Evolutionary conservation across 1,284 basidiomycete genomes (phyloP).

Genomic region (Omphalotus olearius): DNA sequence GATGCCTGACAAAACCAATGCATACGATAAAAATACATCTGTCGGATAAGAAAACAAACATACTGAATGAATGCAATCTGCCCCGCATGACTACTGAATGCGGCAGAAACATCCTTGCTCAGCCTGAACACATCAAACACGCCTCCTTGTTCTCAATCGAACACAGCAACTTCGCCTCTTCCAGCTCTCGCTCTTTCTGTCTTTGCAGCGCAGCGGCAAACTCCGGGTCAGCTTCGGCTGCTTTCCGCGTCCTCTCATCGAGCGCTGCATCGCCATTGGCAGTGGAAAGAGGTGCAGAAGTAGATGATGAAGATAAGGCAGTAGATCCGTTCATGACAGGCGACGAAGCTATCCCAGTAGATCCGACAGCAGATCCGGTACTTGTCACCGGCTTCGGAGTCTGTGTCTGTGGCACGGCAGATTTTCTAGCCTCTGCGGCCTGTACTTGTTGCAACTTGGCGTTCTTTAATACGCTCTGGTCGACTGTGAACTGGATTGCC

Average conservation of each 20-base stretch:
- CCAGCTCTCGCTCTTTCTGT: slow-evolving; percentile 71
- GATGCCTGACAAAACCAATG: no score
- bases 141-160: slow-evolving; percentile 88
- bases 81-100: not conserved
- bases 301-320: slow-evolving; percentile 4
- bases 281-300: slow-evolving; percentile 17
- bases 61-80: no score
- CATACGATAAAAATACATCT: no score
- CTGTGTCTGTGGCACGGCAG: slow-evolving; percentile 1
- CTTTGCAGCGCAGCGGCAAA: slow-evolving; percentile 79
- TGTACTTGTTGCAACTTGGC: slow-evolving; percentile 54
- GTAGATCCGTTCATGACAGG: not conserved
- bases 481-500: slow-evolving; percentile 98
- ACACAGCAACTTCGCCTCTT: slow-evolving; percentile 79
- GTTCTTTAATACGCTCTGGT: slow-evolving; percentile 74
- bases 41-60: no score
- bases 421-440: slow-evolving; percentile 26
- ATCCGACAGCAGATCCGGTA: no score
- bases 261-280: slow-evolving; percentile 26
- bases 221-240: slow-evolving; percentile 68
- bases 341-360: not conserved
- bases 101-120: slow-evolving; percentile 22
- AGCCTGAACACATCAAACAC: slow-evolving; percentile 83
- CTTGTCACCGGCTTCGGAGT: no score
- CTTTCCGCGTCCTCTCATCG: slow-evolving; percentile 44